Evolutionary conservation across 768 basidiomycete species (phyloP).

Genomic region (Cystobasidium ongulense): DNA sequence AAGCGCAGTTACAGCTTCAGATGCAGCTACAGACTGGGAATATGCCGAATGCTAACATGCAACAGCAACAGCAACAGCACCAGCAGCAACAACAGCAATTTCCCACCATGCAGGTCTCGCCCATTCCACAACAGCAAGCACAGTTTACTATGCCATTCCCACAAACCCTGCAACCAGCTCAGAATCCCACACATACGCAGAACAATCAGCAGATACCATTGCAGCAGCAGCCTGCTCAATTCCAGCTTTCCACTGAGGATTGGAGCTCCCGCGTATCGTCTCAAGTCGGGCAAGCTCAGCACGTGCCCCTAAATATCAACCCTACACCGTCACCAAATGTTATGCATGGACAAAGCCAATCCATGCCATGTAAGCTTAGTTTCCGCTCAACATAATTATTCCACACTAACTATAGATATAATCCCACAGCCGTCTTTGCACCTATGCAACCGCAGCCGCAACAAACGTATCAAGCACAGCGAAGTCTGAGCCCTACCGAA

Average conservation of each 20-base stretch:
- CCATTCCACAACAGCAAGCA: neutral
- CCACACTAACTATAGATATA: neutral
- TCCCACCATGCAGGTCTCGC: neutral
- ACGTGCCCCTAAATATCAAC: neutral
- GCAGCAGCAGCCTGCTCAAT: constrained; percentile 7
- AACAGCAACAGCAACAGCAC: neutral
- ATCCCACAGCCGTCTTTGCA: neutral
- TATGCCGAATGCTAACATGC: neutral
- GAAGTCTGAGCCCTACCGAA: neutral
- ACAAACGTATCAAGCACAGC: neutral
- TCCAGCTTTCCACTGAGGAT: neutral
- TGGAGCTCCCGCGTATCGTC: neutral
- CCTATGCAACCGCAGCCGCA: constrained; percentile 1
- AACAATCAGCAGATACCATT: neutral
- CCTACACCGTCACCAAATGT: neutral
- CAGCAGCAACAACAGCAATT: too few relatives aligned
- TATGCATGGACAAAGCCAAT: neutral
- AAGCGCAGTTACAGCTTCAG: constrained; percentile 13
- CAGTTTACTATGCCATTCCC: neutral
- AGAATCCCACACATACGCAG: neutral
- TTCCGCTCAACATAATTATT: neutral
- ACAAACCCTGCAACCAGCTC: neutral
- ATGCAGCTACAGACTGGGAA: neutral
- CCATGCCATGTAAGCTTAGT: neutral
- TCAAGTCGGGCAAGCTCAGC: neutral